Evolutionary conservation across 257 asterid species (phyloP).

Genomic region (Gynochthodes officinalis): DNA sequence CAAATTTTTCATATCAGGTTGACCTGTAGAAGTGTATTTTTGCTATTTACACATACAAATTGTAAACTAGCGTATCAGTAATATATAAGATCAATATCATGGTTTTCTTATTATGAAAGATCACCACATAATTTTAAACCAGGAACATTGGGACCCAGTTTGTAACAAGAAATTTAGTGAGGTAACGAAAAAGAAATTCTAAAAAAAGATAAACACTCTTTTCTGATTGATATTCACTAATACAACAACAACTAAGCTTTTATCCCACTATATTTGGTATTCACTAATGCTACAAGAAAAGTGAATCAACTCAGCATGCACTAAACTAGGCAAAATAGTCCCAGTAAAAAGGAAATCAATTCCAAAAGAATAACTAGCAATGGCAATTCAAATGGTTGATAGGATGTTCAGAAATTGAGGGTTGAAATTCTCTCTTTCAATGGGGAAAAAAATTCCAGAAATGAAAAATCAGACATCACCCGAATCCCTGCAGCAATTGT

Average conservation of each 20-base stretch:
- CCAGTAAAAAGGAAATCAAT: not conserved
- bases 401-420: not conserved
- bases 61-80: not conserved
- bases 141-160: not conserved
- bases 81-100: too few relatives aligned
- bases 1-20: not conserved
- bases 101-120: not conserved
- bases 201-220: not conserved
- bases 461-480: constrained; percentile 2
- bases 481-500: not conserved
- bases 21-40: not conserved
- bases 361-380: not conserved
- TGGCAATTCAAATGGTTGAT: not conserved
- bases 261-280: too few relatives aligned
- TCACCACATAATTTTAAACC: not conserved
- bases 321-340: not conserved
- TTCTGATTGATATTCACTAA: not conserved
- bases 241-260: too few relatives aligned
- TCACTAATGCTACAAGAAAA: too few relatives aligned
- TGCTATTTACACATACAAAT: not conserved
- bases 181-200: not conserved
- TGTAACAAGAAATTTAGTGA: not conserved
- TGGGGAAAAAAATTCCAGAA: not conserved
- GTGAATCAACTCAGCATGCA: not conserved
- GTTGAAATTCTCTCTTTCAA: not conserved